Evolutionary conservation across 1,284 basidiomycete genomes (phyloP).

Genomic region (Trichosporon faecale): DNA sequence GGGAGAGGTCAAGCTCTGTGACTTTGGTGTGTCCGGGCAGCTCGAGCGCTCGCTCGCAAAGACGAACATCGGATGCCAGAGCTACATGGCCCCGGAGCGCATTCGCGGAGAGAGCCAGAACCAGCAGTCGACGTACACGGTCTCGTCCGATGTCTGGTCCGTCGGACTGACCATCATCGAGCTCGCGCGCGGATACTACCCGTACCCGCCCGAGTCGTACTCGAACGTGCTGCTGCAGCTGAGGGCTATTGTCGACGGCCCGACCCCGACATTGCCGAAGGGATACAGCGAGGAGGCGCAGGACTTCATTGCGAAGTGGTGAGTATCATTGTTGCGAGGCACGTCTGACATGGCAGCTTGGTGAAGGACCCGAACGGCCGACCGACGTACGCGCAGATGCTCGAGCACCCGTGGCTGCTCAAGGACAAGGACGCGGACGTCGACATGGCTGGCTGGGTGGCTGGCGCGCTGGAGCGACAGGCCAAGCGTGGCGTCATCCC

Average conservation of each 20-base stretch:
- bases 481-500: conserved; percentile 39
- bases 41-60: conserved; percentile 94
- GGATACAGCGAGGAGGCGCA: conserved; percentile 53
- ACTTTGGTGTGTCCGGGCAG: conserved; percentile 97
- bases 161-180: conserved; percentile 95
- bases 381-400: conserved; percentile 78
- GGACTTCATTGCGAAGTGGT: conserved; percentile 57
- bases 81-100: conserved; percentile 98
- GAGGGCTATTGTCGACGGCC: conserved; percentile 91
- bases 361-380: conserved; percentile 72
- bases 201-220: conserved; percentile 98
- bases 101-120: conserved; percentile 91
- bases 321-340: conserved; percentile 29
- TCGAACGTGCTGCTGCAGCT: conserved; percentile 95
- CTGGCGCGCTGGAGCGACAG: conserved; percentile 59
- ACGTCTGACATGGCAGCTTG: conserved; percentile 57
- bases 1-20: conserved; percentile 91
- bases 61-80: conserved; percentile 98
- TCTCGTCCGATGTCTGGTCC: conserved; percentile 97
- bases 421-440: conserved; percentile 61
- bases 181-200: conserved; percentile 85
- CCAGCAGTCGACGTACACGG: conserved; percentile 84
- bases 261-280: conserved; percentile 77
- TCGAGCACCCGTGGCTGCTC: conserved; percentile 71
- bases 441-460: conserved; percentile 81